Evolutionary conservation across 164 flowering plant genomes (phyloP).

Genomic region (Sedum album): DNA sequence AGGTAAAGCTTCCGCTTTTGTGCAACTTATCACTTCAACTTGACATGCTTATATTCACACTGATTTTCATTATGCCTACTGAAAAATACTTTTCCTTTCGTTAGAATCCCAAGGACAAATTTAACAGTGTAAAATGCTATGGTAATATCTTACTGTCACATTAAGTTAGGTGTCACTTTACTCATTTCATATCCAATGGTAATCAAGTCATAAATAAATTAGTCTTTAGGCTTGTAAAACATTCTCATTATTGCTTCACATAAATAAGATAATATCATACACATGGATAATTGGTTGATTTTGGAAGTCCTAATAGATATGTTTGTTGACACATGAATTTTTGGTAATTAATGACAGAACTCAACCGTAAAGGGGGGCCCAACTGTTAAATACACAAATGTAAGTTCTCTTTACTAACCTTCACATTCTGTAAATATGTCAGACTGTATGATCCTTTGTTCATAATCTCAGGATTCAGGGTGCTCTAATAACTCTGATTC

Average conservation of each 20-base stretch:
- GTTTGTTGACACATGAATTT: background rate
- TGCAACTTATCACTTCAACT: no score
- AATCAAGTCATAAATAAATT: background rate
- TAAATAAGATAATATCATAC: background rate
- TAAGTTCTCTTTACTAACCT: background rate
- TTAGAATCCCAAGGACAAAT: background rate
- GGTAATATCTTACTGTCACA: no score
- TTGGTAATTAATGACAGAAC: background rate
- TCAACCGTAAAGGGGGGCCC: background rate
- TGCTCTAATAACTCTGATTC: constrained; percentile 20
- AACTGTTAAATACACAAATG: background rate
- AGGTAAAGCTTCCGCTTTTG: constrained; percentile 25
- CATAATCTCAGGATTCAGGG: constrained; percentile 28
- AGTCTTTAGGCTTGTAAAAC: background rate
- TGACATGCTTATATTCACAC: background rate
- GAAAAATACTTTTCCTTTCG: background rate
- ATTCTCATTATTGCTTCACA: no score
- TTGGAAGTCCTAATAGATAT: no score
- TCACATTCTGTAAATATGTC: constrained; percentile 18
- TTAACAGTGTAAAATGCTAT: no score
- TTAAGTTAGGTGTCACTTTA: background rate
- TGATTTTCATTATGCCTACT: background rate
- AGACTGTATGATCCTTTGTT: constrained; percentile 12
- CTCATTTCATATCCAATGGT: background rate
- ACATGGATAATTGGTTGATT: background rate